Conservation (phyloP, 345 rosid species). For the Eucalyptus camaldulensis region DNA sequence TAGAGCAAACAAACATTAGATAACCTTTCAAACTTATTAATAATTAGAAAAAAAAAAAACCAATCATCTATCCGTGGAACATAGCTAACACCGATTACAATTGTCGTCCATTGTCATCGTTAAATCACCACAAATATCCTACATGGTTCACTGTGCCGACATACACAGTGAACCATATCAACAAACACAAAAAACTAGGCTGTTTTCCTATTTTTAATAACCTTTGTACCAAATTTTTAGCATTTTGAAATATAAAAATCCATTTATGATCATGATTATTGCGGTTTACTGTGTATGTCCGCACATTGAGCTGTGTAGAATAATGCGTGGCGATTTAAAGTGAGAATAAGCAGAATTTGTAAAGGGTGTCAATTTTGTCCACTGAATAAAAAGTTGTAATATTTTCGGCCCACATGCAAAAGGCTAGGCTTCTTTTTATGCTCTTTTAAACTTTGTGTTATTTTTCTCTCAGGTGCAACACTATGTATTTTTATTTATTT, state of each 20-base stretch:
- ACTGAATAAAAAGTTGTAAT: background rate
- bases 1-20: rapidly evolving
- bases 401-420: background rate
- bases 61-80: background rate
- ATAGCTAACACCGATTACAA: rapidly evolving
- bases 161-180: too few species aligned
- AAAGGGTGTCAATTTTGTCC: background rate
- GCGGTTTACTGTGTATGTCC: background rate
- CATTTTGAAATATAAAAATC: background rate
- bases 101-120: too few species aligned
- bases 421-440: background rate
- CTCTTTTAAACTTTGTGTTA: too few species aligned
- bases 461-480: too few species aligned
- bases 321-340: background rate
- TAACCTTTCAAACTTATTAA: too few species aligned
- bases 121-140: background rate
- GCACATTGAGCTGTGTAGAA: background rate
- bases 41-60: too few species aligned
- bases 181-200: background rate
- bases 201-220: too few species aligned
- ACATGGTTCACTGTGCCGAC: background rate
- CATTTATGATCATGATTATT: too few species aligned
- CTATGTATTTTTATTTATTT: too few species aligned
- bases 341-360: background rate
- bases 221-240: too few species aligned